Evolutionary conservation across 2,329 filamentous ascomycete genomes (phyloP).

Genomic region (Fusarium sp.): DNA sequence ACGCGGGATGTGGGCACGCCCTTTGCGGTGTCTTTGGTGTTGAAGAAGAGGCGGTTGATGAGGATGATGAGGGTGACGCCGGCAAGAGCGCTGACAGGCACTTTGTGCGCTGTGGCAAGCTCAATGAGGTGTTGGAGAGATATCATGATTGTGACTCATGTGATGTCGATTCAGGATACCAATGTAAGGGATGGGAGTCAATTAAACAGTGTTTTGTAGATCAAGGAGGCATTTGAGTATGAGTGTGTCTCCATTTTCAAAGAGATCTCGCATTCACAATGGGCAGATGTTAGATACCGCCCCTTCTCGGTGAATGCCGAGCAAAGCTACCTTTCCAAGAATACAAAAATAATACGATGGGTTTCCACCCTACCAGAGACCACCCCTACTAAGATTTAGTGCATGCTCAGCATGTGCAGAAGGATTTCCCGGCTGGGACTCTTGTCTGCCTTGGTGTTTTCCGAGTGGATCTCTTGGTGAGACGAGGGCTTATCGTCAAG

Average conservation of each 20-base stretch:
- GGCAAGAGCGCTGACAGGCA: neutral
- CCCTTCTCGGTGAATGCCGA: no score
- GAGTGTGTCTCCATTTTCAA: no score
- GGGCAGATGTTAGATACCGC: no score
- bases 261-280: no score
- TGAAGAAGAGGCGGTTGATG: neutral
- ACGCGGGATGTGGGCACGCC: neutral
- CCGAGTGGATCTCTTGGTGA: no score
- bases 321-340: no score
- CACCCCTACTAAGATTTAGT: neutral
- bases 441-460: no score
- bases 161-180: neutral
- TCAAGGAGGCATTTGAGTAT: neutral
- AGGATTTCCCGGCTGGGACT: neutral
- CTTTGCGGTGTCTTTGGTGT: neutral
- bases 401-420: neutral
- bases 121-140: neutral
- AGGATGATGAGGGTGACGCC: neutral
- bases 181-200: no score
- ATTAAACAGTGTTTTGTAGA: neutral
- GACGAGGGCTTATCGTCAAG: no score
- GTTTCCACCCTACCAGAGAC: no score
- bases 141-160: neutral
- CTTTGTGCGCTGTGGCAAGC: neutral
- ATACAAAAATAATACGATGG: no score